These are phyloP conservation scores for Eucalyptus erythrocorys DNA, from an alignment of 345 rosid genomes.

Conservation along the genomic window DNA sequence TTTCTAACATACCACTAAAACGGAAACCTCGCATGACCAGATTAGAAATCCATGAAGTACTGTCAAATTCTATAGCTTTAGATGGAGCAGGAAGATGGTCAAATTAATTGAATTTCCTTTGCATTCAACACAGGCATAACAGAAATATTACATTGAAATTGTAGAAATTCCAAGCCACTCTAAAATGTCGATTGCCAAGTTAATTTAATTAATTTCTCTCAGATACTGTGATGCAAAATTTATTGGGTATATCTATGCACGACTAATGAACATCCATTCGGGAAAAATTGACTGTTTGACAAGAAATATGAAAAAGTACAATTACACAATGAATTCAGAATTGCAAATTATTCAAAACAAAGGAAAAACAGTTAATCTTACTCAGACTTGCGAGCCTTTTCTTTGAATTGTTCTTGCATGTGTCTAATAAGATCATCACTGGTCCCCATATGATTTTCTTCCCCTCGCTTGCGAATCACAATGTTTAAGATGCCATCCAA, in stretches of 20 bases:
- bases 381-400: slow-evolving; percentile 98
- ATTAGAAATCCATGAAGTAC: background rate
- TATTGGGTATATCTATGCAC: background rate
- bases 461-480: slow-evolving; percentile 90
- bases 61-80: background rate
- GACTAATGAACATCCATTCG: background rate
- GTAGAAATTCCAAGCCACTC: background rate
- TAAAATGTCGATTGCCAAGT: background rate
- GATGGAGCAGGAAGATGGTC: background rate
- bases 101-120: background rate
- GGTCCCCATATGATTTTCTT: slow-evolving; percentile 68
- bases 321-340: background rate
- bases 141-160: background rate
- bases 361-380: slow-evolving; percentile 21
- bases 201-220: background rate
- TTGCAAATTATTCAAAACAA: background rate
- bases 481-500: slow-evolving; percentile 91
- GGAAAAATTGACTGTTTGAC: background rate
- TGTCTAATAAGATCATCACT: slow-evolving; percentile 95
- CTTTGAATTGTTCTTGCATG: slow-evolving; percentile 99
- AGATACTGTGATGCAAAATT: background rate
- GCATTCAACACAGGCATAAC: background rate
- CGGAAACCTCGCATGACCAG: background rate
- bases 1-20: background rate
- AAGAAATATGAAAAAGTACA: background rate